Evolutionary conservation across 2,329 filamentous ascomycete genomes (phyloP).

Genomic region (Stromatinia cepivora): DNA sequence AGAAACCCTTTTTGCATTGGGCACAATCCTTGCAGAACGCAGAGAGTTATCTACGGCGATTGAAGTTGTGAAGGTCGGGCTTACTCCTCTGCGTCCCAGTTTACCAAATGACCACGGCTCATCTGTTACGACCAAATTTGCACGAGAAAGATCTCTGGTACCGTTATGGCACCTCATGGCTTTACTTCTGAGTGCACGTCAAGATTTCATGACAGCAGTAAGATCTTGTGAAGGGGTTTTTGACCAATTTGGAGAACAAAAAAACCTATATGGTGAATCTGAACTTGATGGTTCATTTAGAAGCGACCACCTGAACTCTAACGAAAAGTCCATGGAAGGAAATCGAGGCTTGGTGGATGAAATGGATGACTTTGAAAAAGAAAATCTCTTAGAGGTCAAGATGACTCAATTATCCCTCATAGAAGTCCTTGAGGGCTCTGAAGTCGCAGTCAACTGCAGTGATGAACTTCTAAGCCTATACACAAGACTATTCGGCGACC

Average conservation of each 20-base stretch:
- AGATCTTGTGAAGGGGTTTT: constrained; percentile 88
- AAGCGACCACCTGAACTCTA: constrained; percentile 64
- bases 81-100: constrained; percentile 57
- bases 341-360: constrained; percentile 65
- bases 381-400: constrained; percentile 86
- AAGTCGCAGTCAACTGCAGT: constrained; percentile 83
- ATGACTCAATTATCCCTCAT: constrained; percentile 88
- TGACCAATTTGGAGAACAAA: constrained; percentile 77
- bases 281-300: constrained; percentile 52
- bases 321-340: constrained; percentile 39
- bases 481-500: constrained; percentile 72
- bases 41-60: constrained; percentile 79
- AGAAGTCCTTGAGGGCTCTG: constrained; percentile 79
- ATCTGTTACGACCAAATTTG: constrained; percentile 44
- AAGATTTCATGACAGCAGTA: constrained; percentile 78
- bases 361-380: constrained; percentile 82
- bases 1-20: constrained; percentile 77
- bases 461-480: constrained; percentile 83
- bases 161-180: constrained; percentile 90
- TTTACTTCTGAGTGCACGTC: constrained; percentile 79
- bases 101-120: constrained; percentile 34
- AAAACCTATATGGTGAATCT: constrained; percentile 66
- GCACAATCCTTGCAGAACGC: constrained; percentile 83
- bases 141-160: constrained; percentile 63
- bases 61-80: constrained; percentile 74